phyloP scores from a whole-genome alignment of 352 stramenopile species.

The Pythium brassicae region DNA sequence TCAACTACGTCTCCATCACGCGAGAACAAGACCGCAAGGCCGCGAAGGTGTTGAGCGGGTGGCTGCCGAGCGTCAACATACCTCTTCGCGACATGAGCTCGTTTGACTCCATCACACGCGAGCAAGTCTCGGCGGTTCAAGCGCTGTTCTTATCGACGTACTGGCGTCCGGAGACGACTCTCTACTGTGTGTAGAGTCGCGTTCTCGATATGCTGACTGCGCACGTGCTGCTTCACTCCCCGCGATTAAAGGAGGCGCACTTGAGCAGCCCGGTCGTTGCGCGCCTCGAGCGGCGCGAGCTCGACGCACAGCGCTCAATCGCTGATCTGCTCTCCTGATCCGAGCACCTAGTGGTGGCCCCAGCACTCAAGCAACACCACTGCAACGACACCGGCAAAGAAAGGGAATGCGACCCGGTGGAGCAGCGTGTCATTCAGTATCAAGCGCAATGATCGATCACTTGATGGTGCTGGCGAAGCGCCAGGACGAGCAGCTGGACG shows the following conservation, averaged over 20 bases:
- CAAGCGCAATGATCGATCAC: constrained; percentile 7
- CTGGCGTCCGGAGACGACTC: background rate
- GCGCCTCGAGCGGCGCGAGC: background rate
- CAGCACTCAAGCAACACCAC: background rate
- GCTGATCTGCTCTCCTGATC: background rate
- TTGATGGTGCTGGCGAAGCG: constrained; percentile 1
- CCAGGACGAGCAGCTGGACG: constrained; percentile 1
- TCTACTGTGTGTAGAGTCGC: background rate
- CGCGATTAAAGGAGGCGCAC: background rate
- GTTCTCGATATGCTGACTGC: background rate
- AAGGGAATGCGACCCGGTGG: background rate
- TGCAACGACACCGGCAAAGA: no score
- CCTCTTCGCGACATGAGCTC: background rate
- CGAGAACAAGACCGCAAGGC: background rate
- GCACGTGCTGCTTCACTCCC: background rate
- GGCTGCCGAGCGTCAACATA: background rate
- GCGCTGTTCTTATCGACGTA: background rate
- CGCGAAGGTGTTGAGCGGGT: background rate
- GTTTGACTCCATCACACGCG: background rate
- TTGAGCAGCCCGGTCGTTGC: background rate
- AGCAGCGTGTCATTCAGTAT: constrained; percentile 4
- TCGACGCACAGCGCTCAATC: constrained; percentile 3
- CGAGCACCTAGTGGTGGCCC: background rate
- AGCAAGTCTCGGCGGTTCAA: background rate
- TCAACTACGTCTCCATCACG: background rate